Base-by-base conservation (phyloP, 192 early-diverging fungal genomes). In the Rhizophagus clarus region DNA sequence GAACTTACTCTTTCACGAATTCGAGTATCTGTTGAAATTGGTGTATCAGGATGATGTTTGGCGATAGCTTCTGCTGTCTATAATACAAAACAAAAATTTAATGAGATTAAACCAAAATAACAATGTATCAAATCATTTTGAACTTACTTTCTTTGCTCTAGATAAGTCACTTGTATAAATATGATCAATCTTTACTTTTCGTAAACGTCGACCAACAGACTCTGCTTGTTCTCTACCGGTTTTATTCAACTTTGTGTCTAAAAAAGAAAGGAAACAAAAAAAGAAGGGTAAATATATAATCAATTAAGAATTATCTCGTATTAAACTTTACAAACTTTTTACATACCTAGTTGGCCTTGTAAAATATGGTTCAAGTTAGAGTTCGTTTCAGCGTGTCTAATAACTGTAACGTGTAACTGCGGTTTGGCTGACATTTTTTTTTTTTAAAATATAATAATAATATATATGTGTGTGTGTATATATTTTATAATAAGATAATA, bases 151-250 rank as follows among this genome's bases (percentile, higher is more conserved):
- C 6, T 78, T 78, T 67, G 76, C 42, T 67, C 76, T 34, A 14
- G 45, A 31, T 26, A 78, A 78, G 11, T 78, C 76, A 78, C 76
- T 78, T 24, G 76, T 49, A 22, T 78, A 78, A 49, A 78, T 78
- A 78, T 78, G 76, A 34, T 66, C 63, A 32, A 78, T 26, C 29
- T 68, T 78, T 26, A 78, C 1, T 78, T 78, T 78, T 64, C 64
- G 64, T 68, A 78, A 78, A 11, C 76, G 62, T 20, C 17, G n/a
- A 22, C 40, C 62, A 29, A 68, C 76, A 28, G 67, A 68, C 24
- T 77, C 76, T 28, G 45, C 62, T 14, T 77, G 76, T 68, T 78
- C 76, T 56, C 40, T 78, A 29, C 76, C 76, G 1, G 34, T 37
- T 67, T 68, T 78, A 32, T 78, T 78, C 24, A 78, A 51, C 29